A percentile compares a stretch with the other conserved stretches of the same genome.
Conservation (phyloP, 2,329 filamentous ascomycete species). For the Alternaria dauci region DNA sequence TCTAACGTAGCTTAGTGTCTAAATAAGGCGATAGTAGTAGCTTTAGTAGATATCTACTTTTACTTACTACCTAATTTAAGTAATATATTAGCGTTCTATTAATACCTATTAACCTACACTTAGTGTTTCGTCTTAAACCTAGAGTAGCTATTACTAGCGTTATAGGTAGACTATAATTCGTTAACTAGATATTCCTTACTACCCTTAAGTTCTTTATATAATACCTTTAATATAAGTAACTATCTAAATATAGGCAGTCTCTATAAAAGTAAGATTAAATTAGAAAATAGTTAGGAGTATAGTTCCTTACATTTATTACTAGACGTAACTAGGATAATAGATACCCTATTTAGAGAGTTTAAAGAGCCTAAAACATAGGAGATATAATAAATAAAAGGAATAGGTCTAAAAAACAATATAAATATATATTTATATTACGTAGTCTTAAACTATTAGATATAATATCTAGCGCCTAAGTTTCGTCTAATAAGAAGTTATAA, state of each 20-base stretch:
- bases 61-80: neutral
- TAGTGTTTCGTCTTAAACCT: neutral
- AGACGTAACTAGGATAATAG: conserved; percentile 4
- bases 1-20: conserved; percentile 11
- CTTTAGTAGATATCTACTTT: neutral
- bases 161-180: conserved; percentile 9
- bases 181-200: conserved; percentile 6
- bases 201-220: conserved; percentile 7
- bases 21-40: conserved; percentile 4
- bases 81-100: conserved; percentile 1
- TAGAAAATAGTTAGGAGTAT: conserved; percentile 8
- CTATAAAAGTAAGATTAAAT: neutral
- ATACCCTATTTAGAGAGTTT: conserved; percentile 1
- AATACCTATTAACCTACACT: conserved; percentile 5
- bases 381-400: neutral
- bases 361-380: neutral
- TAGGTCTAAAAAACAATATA: conserved; percentile 1
- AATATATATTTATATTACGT: neutral
- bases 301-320: conserved; percentile 18
- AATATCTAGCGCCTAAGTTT: conserved; percentile 1
- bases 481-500: neutral
- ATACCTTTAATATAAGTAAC: conserved; percentile 3
- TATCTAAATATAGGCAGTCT: conserved; percentile 1
- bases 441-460: neutral
- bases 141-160: conserved; percentile 4